phyloP scores from a whole-genome alignment of 192 early-diverging fungal genomes.

The Coemansia aciculifera region DNA sequence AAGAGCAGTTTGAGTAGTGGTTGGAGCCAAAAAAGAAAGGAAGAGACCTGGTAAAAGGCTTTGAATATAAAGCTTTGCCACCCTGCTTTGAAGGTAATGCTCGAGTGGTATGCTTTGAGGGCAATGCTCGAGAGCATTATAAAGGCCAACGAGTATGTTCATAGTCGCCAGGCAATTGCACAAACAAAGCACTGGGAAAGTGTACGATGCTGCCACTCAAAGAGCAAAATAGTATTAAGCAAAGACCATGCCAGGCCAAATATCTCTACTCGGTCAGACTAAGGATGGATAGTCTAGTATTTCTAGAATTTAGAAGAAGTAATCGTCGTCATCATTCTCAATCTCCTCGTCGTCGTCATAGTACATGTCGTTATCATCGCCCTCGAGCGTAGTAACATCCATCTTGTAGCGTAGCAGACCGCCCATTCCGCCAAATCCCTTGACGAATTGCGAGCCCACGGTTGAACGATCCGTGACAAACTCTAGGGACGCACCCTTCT shows the following conservation, averaged over 20 bases:
- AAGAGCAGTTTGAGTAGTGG: not conserved
- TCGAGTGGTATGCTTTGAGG: not conserved
- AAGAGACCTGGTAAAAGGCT: not conserved
- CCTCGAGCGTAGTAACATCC: constrained; percentile 68
- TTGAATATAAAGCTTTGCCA: not conserved
- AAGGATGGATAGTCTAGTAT: not conserved
- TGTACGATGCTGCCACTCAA: not conserved
- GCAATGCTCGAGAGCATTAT: not conserved
- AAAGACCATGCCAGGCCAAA: not conserved
- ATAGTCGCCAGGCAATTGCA: not conserved
- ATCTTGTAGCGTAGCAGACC: constrained; percentile 96
- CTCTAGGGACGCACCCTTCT: constrained; percentile 90
- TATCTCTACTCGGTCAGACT: not conserved
- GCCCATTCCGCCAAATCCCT: constrained; percentile 98
- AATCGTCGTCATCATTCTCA: constrained; percentile 21
- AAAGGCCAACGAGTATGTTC: not conserved
- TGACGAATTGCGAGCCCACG: constrained; percentile 97
- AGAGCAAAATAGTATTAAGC: not conserved
- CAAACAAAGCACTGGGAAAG: not conserved
- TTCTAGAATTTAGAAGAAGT: constrained; percentile 12
- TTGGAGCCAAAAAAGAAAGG: not conserved
- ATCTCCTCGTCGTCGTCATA: constrained; percentile 47
- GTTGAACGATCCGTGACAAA: constrained; percentile 95
- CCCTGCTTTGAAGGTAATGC: not conserved
- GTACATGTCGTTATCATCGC: constrained; percentile 67